Evolutionary conservation across 2,329 filamentous ascomycete species (phyloP).

Genomic region (Curvularia eragrostidis): DNA sequence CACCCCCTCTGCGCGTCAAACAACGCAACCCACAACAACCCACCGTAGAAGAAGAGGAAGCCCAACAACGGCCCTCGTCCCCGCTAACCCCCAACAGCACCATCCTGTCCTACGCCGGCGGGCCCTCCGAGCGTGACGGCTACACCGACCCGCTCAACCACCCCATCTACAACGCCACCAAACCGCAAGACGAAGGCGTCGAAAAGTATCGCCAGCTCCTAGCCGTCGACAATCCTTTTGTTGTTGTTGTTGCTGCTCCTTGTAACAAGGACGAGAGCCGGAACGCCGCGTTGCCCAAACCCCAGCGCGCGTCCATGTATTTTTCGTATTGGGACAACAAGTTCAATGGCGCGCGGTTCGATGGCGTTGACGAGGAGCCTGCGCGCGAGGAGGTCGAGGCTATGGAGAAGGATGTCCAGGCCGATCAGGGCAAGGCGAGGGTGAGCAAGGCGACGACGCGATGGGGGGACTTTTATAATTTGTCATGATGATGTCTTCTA

Average conservation of each 20-base stretch:
- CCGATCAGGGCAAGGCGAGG: not conserved
- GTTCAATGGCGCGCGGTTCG: constrained; percentile 10
- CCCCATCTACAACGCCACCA: constrained; percentile 9
- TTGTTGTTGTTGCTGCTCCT: not conserved
- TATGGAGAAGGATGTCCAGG: not conserved
- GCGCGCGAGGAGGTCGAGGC: constrained; percentile 7
- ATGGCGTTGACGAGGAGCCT: constrained; percentile 13
- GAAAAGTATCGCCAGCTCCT: constrained; percentile 12
- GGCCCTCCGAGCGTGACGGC: constrained; percentile 1
- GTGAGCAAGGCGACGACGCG: not conserved
- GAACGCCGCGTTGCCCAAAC: constrained; percentile 7
- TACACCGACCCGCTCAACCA: constrained; percentile 14
- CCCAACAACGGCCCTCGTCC: too few relatives aligned
- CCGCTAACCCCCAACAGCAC: not conserved
- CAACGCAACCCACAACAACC: not conserved
- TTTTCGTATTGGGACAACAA: constrained; percentile 6
- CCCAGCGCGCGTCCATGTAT: constrained; percentile 18
- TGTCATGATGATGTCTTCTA: not conserved
- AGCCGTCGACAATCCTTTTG: not conserved
- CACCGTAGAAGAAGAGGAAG: not conserved
- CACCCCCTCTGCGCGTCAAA: not conserved
- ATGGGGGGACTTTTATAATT: constrained; percentile 13
- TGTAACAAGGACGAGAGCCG: too few relatives aligned
- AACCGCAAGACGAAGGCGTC: constrained; percentile 3
- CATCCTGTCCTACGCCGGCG: constrained; percentile 13